A percentile compares a stretch with the other conserved stretches of the same genome.
Evolutionary conservation across 345 rosid genomes (phyloP).

Genomic region (Camelina laxa): DNA sequence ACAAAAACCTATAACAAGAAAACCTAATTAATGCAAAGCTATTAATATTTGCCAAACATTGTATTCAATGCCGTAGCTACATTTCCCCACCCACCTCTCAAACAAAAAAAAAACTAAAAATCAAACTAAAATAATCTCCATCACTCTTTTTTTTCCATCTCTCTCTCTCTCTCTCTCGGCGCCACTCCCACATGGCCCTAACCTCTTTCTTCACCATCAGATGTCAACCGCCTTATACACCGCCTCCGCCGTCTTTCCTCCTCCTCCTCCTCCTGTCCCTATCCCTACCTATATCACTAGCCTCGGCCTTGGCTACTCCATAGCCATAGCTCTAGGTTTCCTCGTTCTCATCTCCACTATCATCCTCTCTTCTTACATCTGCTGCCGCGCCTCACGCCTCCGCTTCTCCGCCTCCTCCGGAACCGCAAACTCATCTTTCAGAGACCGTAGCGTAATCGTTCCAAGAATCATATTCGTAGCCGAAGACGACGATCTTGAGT

Average conservation of each 20-base stretch:
- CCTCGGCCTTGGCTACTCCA: slow-evolving; percentile 94
- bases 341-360: slow-evolving; percentile 82
- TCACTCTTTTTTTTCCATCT: slow-evolving; percentile 19
- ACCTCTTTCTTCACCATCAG: slow-evolving; percentile 44
- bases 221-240: slow-evolving; percentile 69
- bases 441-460: slow-evolving; percentile 62
- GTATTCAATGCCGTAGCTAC: slow-evolving; percentile 88
- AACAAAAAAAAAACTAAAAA: neutral
- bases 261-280: slow-evolving; percentile 44
- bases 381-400: slow-evolving; percentile 73
- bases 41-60: slow-evolving; percentile 48
- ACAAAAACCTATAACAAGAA: slow-evolving; percentile 37
- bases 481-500: slow-evolving; percentile 64
- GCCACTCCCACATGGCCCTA: slow-evolving; percentile 58
- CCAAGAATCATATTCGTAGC: slow-evolving; percentile 93
- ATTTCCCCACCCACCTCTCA: slow-evolving; percentile 66
- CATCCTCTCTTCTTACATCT: slow-evolving; percentile 89
- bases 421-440: slow-evolving; percentile 28
- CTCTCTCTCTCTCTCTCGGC: neutral
- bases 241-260: slow-evolving; percentile 44
- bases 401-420: slow-evolving; percentile 38
- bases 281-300: slow-evolving; percentile 59
- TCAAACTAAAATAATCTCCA: slow-evolving; percentile 19
- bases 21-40: slow-evolving; percentile 49
- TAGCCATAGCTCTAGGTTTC: slow-evolving; percentile 90